Base-by-base conservation (phyloP, 257 asterid species). In the Solanum sejunctum region DNA sequence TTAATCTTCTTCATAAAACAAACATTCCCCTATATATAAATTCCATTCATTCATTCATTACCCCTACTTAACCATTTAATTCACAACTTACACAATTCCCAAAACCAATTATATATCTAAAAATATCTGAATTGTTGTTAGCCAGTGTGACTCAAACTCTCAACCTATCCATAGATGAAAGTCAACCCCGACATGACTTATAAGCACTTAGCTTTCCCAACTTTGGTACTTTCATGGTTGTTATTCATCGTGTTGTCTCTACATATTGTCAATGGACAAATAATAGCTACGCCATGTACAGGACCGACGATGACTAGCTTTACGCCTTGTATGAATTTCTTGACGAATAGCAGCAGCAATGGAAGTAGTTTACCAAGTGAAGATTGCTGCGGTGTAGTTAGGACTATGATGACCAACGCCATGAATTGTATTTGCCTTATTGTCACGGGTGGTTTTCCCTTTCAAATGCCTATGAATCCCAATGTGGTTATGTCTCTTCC, bases 301-400 rank as follows among this genome's bases (percentile, higher is more conserved):
- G 90, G 92, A 64, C 86, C 97, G 10, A 93, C 91, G 97, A 85
- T 94, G 10, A 91, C 91, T 21, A 89, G 92, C 87, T 92, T 94
- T 86, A 89, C 87, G 51, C 91, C 97, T 8, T 95, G 98, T 89
- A 47, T 93, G 60, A 88, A 90, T 21, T 95, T 85, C 85, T 88
- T 95, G 16, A 41, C 94, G 5, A 88, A 69, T 52, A 75, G 92
- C 6, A 90, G 93, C 4, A 84, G 89, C 9, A 91, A 85, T n/a
- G 63, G 85, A 2, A 89, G 85, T 3, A 88, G 90, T 8, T 88
- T 93, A 6, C 98, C 96, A 1, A 84, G 93, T 1, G 7, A 92
- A 2, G 94, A 88, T 15, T 95, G 98, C 72, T 95, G 98, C 89
- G 86, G 54, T 77, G 45, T 67, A 10, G 70, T 89, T 10, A 82